A percentile compares a stretch with the other conserved stretches of the same genome.
These are phyloP conservation scores for Asterella californica DNA, from an alignment of 225 moss, liverwort and hornwort species.

Conservation along the genomic window DNA sequence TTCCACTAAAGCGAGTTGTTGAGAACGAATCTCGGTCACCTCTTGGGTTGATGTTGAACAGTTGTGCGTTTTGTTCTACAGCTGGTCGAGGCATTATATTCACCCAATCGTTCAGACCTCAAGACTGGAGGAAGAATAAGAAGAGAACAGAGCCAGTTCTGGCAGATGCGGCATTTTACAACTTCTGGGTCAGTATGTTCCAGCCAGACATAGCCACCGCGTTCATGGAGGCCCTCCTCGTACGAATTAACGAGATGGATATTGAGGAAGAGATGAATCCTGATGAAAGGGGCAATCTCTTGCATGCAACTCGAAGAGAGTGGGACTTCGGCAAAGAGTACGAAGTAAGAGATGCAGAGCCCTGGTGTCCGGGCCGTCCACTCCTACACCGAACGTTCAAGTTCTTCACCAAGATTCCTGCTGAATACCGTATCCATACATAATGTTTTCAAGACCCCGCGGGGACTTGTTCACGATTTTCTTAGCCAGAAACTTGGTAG, in stretches of 20 bases:
- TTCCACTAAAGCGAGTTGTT: not conserved
- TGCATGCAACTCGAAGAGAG: conserved; percentile 9
- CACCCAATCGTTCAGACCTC: conserved; percentile 1
- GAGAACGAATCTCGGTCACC: not conserved
- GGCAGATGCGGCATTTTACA: conserved; percentile 2
- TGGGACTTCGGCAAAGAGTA: conserved; percentile 23
- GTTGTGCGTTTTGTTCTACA: not conserved
- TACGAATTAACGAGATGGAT: conserved; percentile 26
- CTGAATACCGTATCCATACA: conserved; percentile 24
- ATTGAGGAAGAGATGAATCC: conserved; percentile 24
- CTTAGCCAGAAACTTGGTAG: too few species aligned
- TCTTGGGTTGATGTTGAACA: not conserved
- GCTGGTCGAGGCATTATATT: conserved; percentile 8
- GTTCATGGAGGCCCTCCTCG: conserved; percentile 19
- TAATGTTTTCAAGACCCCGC: not conserved
- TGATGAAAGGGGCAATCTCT: not conserved
- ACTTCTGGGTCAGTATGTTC: conserved; percentile 19
- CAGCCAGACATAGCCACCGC: conserved; percentile 13
- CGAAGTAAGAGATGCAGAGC: conserved; percentile 21
- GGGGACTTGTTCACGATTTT: too few species aligned
- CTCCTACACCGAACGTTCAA: conserved; percentile 19
- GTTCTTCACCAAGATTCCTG: conserved; percentile 15
- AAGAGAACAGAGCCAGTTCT: conserved; percentile 10
- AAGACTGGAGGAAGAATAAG: conserved; percentile 20
- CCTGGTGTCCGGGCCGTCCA: conserved; percentile 23